A percentile compares a stretch with the other conserved stretches of the same genome.
These are phyloP conservation scores for Candida tallmaniae DNA, from an alignment of 805 yeast genomes.

Conservation along the genomic window DNA sequence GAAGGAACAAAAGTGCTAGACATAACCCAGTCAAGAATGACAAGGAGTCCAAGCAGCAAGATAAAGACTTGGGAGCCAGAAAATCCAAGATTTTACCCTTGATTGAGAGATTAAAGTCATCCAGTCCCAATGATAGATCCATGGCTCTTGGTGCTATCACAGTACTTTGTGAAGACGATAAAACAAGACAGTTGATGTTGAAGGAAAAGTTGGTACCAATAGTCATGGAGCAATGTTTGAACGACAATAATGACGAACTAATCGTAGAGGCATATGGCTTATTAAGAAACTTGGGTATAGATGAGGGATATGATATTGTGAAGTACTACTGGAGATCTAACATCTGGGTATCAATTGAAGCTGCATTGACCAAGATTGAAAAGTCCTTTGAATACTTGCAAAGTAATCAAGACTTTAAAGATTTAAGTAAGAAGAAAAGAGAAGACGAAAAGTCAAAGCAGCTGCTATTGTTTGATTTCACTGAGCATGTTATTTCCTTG, in stretches of 20 bases:
- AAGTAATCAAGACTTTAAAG: conserved; percentile 13
- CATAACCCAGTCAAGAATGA: conserved; percentile 29
- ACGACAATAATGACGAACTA: conserved; percentile 67
- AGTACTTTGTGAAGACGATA: conserved; percentile 64
- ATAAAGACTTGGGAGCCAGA: conserved; percentile 45
- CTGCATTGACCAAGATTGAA: conserved; percentile 47
- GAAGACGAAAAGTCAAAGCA: conserved; percentile 38
- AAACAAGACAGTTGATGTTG: conserved; percentile 57
- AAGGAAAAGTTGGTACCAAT: conserved; percentile 68
- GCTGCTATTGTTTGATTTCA: conserved; percentile 55
- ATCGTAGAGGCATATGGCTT: conserved; percentile 79
- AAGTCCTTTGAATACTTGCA: conserved; percentile 43
- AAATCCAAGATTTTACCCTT: conserved; percentile 64
- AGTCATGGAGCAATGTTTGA: conserved; percentile 58
- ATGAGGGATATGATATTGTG: conserved; percentile 83
- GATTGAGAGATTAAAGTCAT: conserved; percentile 56
- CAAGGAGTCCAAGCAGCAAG: conserved; percentile 13
- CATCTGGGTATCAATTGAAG: conserved; percentile 60
- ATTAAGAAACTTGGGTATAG: conserved; percentile 72
- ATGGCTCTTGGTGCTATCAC: conserved; percentile 74
- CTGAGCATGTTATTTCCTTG: conserved; percentile 71
- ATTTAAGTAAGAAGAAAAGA: conserved; percentile 17
- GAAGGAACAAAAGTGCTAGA: conserved; percentile 32
- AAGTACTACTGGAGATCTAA: conserved; percentile 72
- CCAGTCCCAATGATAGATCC: conserved; percentile 65